These are phyloP conservation scores for Albizia julibrissin DNA, from an alignment of 306 rosid genomes.

Conservation along the genomic window DNA sequence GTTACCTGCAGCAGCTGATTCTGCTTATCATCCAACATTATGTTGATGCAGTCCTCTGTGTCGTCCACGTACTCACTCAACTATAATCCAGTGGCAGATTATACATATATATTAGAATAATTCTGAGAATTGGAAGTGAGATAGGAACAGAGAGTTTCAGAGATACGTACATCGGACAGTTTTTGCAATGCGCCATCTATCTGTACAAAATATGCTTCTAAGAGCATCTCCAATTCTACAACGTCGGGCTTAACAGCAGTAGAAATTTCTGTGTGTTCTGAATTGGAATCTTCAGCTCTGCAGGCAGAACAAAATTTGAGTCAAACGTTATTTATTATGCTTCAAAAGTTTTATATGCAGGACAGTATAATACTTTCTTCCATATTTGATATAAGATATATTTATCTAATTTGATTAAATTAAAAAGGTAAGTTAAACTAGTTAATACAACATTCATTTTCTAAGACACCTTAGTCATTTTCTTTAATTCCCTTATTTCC, in stretches of 20 bases:
- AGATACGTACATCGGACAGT: conserved; percentile 57
- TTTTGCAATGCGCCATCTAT: conserved; percentile 72
- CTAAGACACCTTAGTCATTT: too few relatives aligned
- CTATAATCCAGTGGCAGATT: conserved; percentile 37
- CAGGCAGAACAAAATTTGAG: conserved; percentile 5
- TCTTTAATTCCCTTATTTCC: too few relatives aligned
- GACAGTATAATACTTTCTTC: not conserved
- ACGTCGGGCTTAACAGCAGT: conserved; percentile 49
- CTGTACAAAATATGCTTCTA: conserved; percentile 87
- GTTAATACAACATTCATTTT: too few relatives aligned
- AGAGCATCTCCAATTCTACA: conserved; percentile 83
- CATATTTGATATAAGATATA: too few relatives aligned
- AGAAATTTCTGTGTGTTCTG: conserved; percentile 35
- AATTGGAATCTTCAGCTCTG: conserved; percentile 34
- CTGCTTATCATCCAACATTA: conserved; percentile 87
- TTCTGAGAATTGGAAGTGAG: not conserved
- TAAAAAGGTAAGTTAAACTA: too few relatives aligned
- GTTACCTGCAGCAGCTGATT: conserved; percentile 79
- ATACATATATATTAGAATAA: not conserved
- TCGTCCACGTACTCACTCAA: conserved; percentile 82
- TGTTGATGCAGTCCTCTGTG: conserved; percentile 87
- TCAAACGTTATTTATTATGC: not conserved
- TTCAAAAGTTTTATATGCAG: not conserved
- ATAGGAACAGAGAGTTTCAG: not conserved
- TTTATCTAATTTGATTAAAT: too few relatives aligned